Percentiles rank a stretch among this genome's conserved stretches.
phyloP scores from a whole-genome alignment of 225 moss, liverwort and hornwort genomes.

The Polytrichum formosum region DNA sequence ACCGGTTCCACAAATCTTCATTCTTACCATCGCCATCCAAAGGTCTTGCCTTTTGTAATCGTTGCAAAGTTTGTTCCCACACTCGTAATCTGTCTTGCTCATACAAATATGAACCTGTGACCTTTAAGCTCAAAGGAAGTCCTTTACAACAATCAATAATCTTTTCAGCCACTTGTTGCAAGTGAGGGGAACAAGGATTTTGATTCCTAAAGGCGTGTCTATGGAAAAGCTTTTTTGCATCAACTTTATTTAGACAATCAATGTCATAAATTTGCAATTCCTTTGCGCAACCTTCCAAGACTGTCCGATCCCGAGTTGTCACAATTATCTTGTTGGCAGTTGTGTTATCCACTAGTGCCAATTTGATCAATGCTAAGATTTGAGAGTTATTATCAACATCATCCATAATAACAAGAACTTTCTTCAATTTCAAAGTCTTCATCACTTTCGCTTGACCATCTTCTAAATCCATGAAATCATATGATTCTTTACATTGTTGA shows the following conservation, averaged over 20 bases:
- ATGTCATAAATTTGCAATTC: background rate
- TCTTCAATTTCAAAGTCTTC: background rate
- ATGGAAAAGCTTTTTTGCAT: background rate
- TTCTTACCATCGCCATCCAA: background rate
- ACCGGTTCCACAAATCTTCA: background rate
- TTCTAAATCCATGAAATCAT: background rate
- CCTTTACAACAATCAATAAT: background rate
- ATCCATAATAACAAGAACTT: background rate
- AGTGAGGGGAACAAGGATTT: background rate
- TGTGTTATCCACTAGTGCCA: background rate
- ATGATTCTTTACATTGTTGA: background rate
- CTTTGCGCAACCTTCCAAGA: background rate
- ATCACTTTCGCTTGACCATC: background rate
- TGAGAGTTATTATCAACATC: background rate
- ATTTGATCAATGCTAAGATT: background rate
- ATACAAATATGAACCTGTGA: background rate
- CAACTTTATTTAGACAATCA: background rate
- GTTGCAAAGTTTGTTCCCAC: background rate
- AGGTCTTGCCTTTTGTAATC: background rate
- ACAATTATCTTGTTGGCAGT: background rate
- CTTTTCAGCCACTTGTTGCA: background rate
- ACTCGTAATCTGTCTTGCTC: background rate
- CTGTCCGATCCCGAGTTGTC: background rate
- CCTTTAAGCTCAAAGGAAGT: background rate
- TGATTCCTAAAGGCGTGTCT: background rate